Base-by-base conservation (phyloP, 2,329 filamentous ascomycete genomes). In the Pseudopithomyces maydicus region DNA sequence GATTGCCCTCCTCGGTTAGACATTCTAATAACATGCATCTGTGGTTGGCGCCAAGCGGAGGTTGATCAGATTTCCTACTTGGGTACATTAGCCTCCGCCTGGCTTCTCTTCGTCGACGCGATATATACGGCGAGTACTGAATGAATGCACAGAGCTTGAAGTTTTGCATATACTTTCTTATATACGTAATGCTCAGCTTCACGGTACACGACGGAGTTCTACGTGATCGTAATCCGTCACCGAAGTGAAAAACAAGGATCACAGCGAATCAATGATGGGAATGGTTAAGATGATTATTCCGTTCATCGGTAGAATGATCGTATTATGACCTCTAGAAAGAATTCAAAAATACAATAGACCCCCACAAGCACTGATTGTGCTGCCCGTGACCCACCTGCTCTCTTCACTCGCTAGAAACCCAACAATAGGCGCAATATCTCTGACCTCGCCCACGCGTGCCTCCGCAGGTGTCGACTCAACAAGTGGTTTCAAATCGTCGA, bases 381-480 rank as follows among this genome's bases (percentile, higher is more conserved):
- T 82, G 4, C 84, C 84, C 0, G 78, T 61, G 14, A 65, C 54
- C 63, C 61, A 65, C 7, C 68, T 61, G 26, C 42, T 53, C 45
- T 79, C 76, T 54, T 77, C 74, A 1, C 79, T 76, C 10, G 81
- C 81, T 58, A 87, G 62, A 71, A 79, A 85, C 0, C 76, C 79
- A 7, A 85, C 83, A 48, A 85, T 75, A 55, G 79, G 77, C 1
- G 82, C 80, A 36, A 87, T 72, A 67, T 86, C 84, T 33, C 81
- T 75, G 2, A 79, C 62, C n/a, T 70, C 80, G 0, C 82, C 85
- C 1, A 84, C 54, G 14, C 84, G 66, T 19, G 80, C 74, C 52
- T 80, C 71, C 0, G 84, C 71, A 0, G 81, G 78, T 6, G 82
- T 87, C 19, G 76, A 74, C 32, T 79, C 74, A n/a, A 55, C 33